These are phyloP conservation scores for Sphagnum magellanicum DNA, from an alignment of 228 moss, liverwort and hornwort genomes.

Conservation along the genomic window DNA sequence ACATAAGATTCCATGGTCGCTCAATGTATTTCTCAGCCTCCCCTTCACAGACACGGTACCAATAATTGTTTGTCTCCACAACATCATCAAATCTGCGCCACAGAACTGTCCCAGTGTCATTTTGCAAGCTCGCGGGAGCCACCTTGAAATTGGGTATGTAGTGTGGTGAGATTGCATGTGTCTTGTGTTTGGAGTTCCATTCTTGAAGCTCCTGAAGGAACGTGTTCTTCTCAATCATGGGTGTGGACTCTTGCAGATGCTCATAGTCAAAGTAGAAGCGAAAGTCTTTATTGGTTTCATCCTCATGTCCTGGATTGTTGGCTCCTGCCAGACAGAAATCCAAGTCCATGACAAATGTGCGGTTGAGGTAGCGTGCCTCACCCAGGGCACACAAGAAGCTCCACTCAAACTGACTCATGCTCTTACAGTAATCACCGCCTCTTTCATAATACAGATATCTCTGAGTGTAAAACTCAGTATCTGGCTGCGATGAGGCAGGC, in stretches of 20 bases:
- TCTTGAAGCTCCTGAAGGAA: conserved; percentile 45
- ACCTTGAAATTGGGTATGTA: conserved; percentile 35
- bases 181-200: conserved; percentile 23
- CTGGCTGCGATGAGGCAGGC: conserved; percentile 6
- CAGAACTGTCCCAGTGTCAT: conserved; percentile 29
- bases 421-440: conserved; percentile 71
- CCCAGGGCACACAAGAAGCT: conserved; percentile 75
- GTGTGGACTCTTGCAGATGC: conserved; percentile 47
- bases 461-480: conserved; percentile 8
- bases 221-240: conserved; percentile 46
- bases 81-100: conserved; percentile 39
- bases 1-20: conserved; percentile 69
- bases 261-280: conserved; percentile 77
- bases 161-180: conserved; percentile 4
- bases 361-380: conserved; percentile 72
- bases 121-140: conserved; percentile 44
- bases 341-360: conserved; percentile 80
- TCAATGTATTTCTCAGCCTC: conserved; percentile 59
- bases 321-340: conserved; percentile 66
- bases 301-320: conserved; percentile 33
- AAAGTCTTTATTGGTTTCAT: conserved; percentile 67
- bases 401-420: conserved; percentile 84
- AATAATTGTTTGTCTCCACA: conserved; percentile 46
- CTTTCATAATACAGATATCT: conserved; percentile 63
- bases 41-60: conserved; percentile 87